Evolutionary conservation across 73 alveolate genomes (phyloP).

Genomic region (Stentor coeruleus): DNA sequence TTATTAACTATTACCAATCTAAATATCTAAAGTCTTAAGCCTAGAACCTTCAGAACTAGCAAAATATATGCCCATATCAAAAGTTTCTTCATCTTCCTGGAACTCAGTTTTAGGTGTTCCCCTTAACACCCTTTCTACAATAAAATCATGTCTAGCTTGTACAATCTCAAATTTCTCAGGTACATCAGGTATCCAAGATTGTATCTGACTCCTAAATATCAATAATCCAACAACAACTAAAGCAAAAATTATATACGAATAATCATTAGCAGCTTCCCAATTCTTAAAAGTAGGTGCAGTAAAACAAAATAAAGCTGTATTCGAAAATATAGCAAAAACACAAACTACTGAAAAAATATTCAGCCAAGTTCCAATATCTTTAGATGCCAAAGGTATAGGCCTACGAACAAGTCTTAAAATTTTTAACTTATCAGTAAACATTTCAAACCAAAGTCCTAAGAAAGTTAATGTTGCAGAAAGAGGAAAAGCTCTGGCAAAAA

Average conservation of each 20-base stretch:
- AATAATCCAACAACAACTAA: background rate
- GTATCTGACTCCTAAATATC: background rate
- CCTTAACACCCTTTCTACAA: background rate
- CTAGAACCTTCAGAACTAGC: no score
- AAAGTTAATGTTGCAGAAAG: constrained; percentile 36
- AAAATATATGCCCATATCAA: no score
- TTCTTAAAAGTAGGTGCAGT: background rate
- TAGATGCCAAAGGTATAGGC: constrained; percentile 46
- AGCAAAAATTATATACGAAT: background rate
- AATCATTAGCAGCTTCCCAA: background rate
- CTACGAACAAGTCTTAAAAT: constrained; percentile 32
- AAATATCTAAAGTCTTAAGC: no score
- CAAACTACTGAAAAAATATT: constrained; percentile 30
- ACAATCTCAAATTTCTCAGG: background rate
- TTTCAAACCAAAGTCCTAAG: constrained; percentile 24
- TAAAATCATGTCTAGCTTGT: background rate
- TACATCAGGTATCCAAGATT: background rate
- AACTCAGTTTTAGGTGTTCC: constrained; percentile 4
- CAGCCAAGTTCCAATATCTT: constrained; percentile 48
- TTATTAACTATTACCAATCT: no score
- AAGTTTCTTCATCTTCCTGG: no score
- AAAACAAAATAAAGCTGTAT: constrained; percentile 38
- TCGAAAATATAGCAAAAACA: constrained; percentile 36
- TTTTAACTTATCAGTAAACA: constrained; percentile 36
- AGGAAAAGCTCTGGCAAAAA: constrained; percentile 47